Percentiles rank a stretch among this genome's conserved stretches.
Conservation (phyloP, 1,284 basidiomycete genomes). For the Ganoderma leucocontextum region DNA sequence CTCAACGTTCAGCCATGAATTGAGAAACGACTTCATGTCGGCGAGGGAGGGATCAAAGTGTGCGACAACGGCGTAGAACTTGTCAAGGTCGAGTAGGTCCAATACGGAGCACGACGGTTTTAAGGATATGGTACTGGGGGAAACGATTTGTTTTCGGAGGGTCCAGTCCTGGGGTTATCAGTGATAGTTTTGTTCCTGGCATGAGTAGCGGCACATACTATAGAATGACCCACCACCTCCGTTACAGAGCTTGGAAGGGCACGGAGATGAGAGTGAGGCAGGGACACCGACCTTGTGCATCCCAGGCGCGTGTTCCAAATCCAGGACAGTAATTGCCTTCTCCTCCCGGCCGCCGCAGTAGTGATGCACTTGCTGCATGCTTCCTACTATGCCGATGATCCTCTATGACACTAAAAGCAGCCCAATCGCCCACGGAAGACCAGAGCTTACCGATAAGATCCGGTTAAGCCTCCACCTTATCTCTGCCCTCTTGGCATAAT, state of each 20-base stretch:
- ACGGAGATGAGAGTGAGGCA: neutral
- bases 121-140: neutral
- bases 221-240: neutral
- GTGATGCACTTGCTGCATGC: neutral
- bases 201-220: neutral
- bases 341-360: neutral
- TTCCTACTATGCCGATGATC: neutral
- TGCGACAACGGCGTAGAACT: neutral
- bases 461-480: constrained; percentile 14
- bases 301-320: neutral
- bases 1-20: no score
- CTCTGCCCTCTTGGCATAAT: constrained; percentile 1
- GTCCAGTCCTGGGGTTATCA: neutral
- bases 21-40: no score
- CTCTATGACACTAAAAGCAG: neutral
- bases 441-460: constrained; percentile 8
- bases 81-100: neutral
- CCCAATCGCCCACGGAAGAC: neutral
- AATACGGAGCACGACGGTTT: neutral
- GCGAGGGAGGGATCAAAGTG: no score
- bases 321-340: neutral
- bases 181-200: neutral
- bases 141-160: neutral
- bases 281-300: neutral
- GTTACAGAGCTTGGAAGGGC: neutral